A percentile compares a stretch with the other conserved stretches of the same genome.
phyloP scores from a whole-genome alignment of 2,329 filamentous ascomycete genomes.

The Ophiostoma himal-ulmi region DNA sequence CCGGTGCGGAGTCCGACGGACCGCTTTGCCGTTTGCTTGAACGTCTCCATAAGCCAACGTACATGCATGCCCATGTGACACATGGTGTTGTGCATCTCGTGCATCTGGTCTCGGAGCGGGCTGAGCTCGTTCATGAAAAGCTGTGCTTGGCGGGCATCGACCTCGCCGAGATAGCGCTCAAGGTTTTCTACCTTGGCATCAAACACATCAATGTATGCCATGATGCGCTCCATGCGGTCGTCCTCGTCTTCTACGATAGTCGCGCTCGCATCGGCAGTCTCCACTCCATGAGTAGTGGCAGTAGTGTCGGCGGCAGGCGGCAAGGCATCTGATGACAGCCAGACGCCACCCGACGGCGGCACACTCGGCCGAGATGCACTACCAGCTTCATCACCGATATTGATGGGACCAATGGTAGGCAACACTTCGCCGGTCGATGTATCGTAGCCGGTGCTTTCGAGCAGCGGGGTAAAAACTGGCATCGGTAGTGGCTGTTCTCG shows the following conservation, averaged over 20 bases:
- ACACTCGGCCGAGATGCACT: not conserved
- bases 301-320: not conserved
- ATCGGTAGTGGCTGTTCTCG: not conserved
- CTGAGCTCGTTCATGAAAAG: slow-evolving; percentile 57
- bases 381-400: not conserved
- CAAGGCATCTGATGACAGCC: not conserved
- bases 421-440: not conserved
- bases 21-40: slow-evolving; percentile 25
- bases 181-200: slow-evolving; percentile 53
- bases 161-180: slow-evolving; percentile 51
- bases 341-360: not conserved
- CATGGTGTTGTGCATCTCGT: slow-evolving; percentile 52
- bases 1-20: slow-evolving; percentile 18
- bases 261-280: not conserved
- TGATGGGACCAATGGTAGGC: not conserved
- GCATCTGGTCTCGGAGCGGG: slow-evolving; percentile 57
- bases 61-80: slow-evolving; percentile 56
- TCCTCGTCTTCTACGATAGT: slow-evolving; percentile 23
- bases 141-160: slow-evolving; percentile 55
- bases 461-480: not conserved
- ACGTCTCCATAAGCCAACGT: slow-evolving; percentile 47
- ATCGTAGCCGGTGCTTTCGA: not conserved
- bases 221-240: slow-evolving; percentile 37
- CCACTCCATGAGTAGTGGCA: not conserved
- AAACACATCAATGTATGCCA: slow-evolving; percentile 45